Conservation (phyloP, 2,329 filamentous ascomycete genomes). For the Lachnellula hyalina region DNA sequence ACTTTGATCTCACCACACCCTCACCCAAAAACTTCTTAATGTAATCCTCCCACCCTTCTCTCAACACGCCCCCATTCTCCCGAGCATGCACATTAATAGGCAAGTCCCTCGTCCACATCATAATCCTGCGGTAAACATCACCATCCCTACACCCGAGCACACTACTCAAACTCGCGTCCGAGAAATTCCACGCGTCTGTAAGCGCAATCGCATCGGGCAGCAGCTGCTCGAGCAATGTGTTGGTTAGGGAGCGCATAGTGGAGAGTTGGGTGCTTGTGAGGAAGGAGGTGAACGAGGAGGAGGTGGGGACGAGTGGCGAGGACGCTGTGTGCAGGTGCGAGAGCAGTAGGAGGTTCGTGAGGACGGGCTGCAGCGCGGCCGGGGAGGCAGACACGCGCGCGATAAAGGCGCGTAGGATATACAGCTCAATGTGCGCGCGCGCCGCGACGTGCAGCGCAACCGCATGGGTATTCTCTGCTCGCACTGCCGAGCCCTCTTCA, state of each 20-base stretch:
- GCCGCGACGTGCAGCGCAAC: conserved; percentile 1
- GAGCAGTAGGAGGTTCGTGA: conserved; percentile 14
- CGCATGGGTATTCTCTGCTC: conserved; percentile 4
- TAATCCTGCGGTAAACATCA: conserved; percentile 19
- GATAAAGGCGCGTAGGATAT: conserved; percentile 24
- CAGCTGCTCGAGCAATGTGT: conserved; percentile 16
- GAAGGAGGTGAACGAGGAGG: conserved; percentile 19
- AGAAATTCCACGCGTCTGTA: conserved; percentile 26
- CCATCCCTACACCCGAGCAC: conserved; percentile 21
- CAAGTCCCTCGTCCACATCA: conserved; percentile 14
- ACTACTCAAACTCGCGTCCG: conserved; percentile 20
- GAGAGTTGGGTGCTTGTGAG: conserved; percentile 18
- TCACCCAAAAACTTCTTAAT: conserved; percentile 3
- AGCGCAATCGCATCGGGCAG: conserved; percentile 23
- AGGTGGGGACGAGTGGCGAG: conserved; percentile 21
- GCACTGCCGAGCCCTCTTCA: not conserved
- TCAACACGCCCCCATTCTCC: conserved; percentile 6
- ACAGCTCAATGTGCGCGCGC: conserved; percentile 25
- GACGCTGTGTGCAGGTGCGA: conserved; percentile 21
- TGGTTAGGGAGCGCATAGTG: conserved; percentile 12
- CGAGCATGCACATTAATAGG: conserved; percentile 10
- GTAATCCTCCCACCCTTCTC: conserved; percentile 3
- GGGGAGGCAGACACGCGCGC: not conserved
- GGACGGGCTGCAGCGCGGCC: conserved; percentile 5
- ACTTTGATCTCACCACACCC: not conserved